Conservation (phyloP, 208 protist genomes). For the Crithidia expoeki region DNA sequence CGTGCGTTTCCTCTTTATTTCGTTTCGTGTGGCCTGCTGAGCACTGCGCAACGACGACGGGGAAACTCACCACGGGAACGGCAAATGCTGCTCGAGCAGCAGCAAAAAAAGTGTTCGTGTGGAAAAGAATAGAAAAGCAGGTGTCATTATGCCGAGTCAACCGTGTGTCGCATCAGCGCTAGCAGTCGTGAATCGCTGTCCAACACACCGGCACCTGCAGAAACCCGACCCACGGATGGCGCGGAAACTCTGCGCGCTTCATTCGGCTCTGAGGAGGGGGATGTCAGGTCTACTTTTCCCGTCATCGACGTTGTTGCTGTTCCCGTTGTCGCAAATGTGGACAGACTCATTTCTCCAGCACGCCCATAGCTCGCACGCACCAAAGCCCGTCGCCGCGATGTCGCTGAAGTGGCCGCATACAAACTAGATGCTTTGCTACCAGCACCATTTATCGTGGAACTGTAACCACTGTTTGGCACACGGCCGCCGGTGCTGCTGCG, state of each 20-base stretch:
- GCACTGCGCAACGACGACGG: too few species aligned
- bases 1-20: too few species aligned
- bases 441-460: background rate
- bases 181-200: conserved; percentile 13
- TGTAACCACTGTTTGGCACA: too few species aligned
- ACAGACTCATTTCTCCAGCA: background rate
- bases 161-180: conserved; percentile 12
- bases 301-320: background rate
- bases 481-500: background rate
- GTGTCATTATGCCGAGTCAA: conserved; percentile 5
- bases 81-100: too few species aligned
- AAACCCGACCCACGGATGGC: background rate
- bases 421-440: background rate
- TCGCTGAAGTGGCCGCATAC: conserved; percentile 15
- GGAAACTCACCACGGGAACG: too few species aligned
- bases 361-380: conserved; percentile 16
- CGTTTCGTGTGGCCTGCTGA: too few species aligned
- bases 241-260: background rate
- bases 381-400: conserved; percentile 26
- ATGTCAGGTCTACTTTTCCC: background rate
- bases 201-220: too few species aligned
- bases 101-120: background rate
- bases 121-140: background rate
- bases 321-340: too few species aligned
- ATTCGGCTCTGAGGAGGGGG: background rate